Conservation (phyloP, 2,329 filamentous ascomycete genomes). For the Rhytidhysteron rufulum region DNA sequence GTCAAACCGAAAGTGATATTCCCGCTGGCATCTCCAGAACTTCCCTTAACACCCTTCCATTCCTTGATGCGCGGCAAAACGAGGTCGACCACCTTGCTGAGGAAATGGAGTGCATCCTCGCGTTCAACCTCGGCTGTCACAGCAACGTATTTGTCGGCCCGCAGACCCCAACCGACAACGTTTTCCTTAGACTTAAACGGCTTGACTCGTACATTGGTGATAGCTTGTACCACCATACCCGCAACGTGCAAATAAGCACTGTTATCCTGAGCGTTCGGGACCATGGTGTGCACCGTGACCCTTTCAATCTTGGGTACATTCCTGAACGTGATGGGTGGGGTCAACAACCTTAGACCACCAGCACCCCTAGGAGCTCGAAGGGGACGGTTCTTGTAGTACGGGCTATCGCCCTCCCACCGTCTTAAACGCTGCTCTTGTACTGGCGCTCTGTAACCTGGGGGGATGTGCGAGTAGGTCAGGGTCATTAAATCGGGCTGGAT, state of each 20-base stretch:
- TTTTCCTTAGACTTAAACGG: constrained; percentile 67
- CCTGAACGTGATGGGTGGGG: constrained; percentile 65
- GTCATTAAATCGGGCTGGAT: constrained; percentile 85
- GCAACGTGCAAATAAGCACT: constrained; percentile 76
- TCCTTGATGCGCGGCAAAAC: constrained; percentile 96
- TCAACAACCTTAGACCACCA: constrained; percentile 66
- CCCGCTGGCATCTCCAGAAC: constrained; percentile 79
- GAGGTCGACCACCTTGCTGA: constrained; percentile 84
- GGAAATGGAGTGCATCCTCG: constrained; percentile 81
- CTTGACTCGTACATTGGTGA: constrained; percentile 71
- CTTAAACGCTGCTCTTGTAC: constrained; percentile 66
- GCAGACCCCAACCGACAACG: constrained; percentile 72
- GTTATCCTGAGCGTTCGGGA: constrained; percentile 64
- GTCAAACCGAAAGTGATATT: constrained; percentile 82
- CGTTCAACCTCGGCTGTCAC: constrained; percentile 75
- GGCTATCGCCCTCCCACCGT: constrained; percentile 83
- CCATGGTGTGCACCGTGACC: constrained; percentile 76
- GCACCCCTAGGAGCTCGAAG: constrained; percentile 79
- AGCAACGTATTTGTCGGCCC: constrained; percentile 66
- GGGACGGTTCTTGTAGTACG: constrained; percentile 90
- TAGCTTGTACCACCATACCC: constrained; percentile 78
- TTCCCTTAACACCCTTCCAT: constrained; percentile 75
- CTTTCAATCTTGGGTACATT: constrained; percentile 81
- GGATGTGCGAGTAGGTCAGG: constrained; percentile 79
- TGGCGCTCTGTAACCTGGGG: constrained; percentile 66